A percentile compares a stretch with the other conserved stretches of the same genome.
phyloP scores from a whole-genome alignment of 805 yeast species.

The Millerago galiae region DNA sequence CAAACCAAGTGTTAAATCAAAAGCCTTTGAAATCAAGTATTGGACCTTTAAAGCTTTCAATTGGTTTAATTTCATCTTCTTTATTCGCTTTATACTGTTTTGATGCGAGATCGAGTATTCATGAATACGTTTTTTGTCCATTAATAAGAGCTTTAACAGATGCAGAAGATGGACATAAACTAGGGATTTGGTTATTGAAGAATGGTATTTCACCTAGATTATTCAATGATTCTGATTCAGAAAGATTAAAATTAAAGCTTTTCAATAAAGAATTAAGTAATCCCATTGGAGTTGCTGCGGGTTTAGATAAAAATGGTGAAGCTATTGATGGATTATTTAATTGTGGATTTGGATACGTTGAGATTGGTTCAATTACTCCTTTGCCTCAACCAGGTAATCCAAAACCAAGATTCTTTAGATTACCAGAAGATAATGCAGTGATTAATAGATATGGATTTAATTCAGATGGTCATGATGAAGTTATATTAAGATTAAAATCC shows the following conservation, averaged over 20 bases:
- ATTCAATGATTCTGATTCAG: conserved; percentile 45
- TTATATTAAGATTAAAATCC: conserved; percentile 56
- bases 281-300: conserved; percentile 94
- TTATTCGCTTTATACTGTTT: conserved; percentile 47
- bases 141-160: conserved; percentile 58
- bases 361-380: conserved; percentile 91
- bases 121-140: conserved; percentile 80
- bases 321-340: conserved; percentile 77
- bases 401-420: conserved; percentile 83
- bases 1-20: no score
- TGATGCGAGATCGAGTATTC: conserved; percentile 78
- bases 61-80: conserved; percentile 25
- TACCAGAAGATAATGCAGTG: conserved; percentile 81
- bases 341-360: conserved; percentile 83
- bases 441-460: conserved; percentile 94
- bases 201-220: conserved; percentile 62
- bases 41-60: conserved; percentile 18
- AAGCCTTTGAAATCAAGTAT: no score
- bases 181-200: conserved; percentile 67
- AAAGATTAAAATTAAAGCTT: conserved; percentile 49
- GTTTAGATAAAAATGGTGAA: conserved; percentile 90
- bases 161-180: conserved; percentile 81
- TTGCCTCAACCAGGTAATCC: conserved; percentile 93
- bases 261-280: conserved; percentile 60
- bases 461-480: conserved; percentile 78